Evolutionary conservation across 345 rosid species (phyloP), one percentile per base, ranked within the genome.

Genomic region (Erucastrum elatum): DNA sequence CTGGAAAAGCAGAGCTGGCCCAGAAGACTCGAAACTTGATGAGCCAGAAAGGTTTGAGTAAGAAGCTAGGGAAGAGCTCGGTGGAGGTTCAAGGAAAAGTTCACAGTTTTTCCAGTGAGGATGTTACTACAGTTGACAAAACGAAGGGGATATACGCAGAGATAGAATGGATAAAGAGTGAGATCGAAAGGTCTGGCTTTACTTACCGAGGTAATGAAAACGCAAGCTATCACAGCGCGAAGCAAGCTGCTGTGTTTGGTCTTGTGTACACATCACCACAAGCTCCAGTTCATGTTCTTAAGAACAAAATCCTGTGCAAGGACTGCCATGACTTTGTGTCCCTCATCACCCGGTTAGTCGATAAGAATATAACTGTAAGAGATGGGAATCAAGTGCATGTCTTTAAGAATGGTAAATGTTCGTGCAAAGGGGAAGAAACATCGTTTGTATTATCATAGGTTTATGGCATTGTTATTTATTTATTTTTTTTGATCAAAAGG

Each of bases 1-100:
- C 80, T 6, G 88, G 88, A 1, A 77, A 74, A 64, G 70, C 75
- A 17, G 89, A 86, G 63, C 76, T 90, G 41, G 81, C 77, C 21
- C 83, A 84, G 74, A 84, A 76, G 70, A 85, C 87, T 72, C 82
- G 76, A 37, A 55, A 29, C 15, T 33, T 74, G 51, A 84, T 85
- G 85, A 86, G 76, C 33, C 81, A 75, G 55, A 70, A 64, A 68
- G 70, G 78, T 34, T 65, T 75, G 75, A 63, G 44, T 66, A 80
- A 75, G 74, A 81, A 72, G 74, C 68, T 55, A 59, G 70, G 77
- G 4, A 44, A 70, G 15, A 76, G 83, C 68, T 63, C 62, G 65
- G 80, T 82, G 34, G 82, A 83, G 44, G 75, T 75, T 29, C 58
- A 69, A 44, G 82, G 75, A 80, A 81, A 79, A 56, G 16, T 75